Percentiles rank a stretch among this genome's conserved stretches.
Conservation (phyloP, 108 stramenopile species). For the Hondaea fermentalgiana region DNA sequence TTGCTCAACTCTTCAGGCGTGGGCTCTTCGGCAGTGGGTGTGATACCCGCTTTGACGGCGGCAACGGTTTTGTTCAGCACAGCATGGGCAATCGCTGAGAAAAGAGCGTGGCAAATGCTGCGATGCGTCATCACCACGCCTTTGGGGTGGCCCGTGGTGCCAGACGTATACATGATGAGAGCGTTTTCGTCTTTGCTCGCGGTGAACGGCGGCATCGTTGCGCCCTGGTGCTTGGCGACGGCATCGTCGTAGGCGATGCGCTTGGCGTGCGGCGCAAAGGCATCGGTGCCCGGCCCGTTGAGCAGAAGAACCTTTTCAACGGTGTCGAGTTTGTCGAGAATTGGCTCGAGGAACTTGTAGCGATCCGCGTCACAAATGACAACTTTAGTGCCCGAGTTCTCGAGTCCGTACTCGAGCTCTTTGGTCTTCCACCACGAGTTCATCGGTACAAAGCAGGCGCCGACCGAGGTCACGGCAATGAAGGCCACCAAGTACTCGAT, state of each 20-base stretch:
- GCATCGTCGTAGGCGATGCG: not conserved
- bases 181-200: not conserved
- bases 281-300: not conserved
- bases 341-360: not conserved
- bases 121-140: conserved; percentile 31
- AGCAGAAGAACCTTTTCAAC: not conserved
- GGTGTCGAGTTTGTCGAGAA: not conserved
- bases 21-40: not conserved
- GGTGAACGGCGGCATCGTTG: not conserved
- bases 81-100: conserved; percentile 12
- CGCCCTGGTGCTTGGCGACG: not conserved
- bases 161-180: conserved; percentile 30
- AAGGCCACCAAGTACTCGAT: not conserved
- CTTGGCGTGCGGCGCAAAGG: not conserved
- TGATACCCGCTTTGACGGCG: not conserved
- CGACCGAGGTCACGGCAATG: not conserved
- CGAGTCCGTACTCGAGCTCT: not conserved
- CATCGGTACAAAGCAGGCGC: not conserved
- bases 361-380: not conserved
- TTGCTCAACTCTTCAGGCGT: not conserved
- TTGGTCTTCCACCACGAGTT: not conserved
- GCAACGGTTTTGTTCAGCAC: not conserved
- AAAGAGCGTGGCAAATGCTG: conserved; percentile 30
- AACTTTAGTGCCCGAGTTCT: not conserved
- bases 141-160: conserved; percentile 33